Conservation (phyloP, 768 basidiomycete species). For the Mycena capillaripes region DNA sequence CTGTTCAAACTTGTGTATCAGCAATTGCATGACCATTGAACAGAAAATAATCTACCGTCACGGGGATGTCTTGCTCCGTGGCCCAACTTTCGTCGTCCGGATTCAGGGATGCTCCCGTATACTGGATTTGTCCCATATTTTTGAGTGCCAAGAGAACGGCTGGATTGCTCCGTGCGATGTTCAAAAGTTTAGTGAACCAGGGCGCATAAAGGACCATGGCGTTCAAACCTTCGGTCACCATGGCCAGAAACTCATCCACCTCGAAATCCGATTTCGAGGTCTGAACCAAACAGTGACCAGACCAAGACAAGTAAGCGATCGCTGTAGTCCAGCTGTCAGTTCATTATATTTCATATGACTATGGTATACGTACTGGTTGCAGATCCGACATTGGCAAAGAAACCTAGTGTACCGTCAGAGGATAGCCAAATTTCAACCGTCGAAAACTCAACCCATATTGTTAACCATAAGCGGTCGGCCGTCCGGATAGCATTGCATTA, state of each 20-base stretch:
- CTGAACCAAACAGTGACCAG: conserved; percentile 39
- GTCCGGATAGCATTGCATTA: conserved; percentile 9
- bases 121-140: conserved; percentile 37
- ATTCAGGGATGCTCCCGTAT: conserved; percentile 39
- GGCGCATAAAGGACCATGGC: conserved; percentile 38
- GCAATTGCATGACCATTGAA: neutral
- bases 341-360: neutral
- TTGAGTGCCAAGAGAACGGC: conserved; percentile 33
- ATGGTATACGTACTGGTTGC: neutral
- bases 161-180: conserved; percentile 28
- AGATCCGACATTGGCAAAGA: conserved; percentile 19
- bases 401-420: neutral
- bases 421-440: too few relatives aligned
- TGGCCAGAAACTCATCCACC: conserved; percentile 36
- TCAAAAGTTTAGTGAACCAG: conserved; percentile 39
- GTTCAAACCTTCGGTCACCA: conserved; percentile 39
- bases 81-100: conserved; percentile 21
- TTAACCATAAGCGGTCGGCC: conserved; percentile 12
- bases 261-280: conserved; percentile 40
- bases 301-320: conserved; percentile 36
- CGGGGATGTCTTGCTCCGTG: conserved; percentile 12
- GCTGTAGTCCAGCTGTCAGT: neutral
- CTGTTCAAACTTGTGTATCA: neutral
- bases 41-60: conserved; percentile 1
- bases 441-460: conserved; percentile 3